Base-by-base conservation (phyloP, 139 green algal species). In the Picochlorum sp. region DNA sequence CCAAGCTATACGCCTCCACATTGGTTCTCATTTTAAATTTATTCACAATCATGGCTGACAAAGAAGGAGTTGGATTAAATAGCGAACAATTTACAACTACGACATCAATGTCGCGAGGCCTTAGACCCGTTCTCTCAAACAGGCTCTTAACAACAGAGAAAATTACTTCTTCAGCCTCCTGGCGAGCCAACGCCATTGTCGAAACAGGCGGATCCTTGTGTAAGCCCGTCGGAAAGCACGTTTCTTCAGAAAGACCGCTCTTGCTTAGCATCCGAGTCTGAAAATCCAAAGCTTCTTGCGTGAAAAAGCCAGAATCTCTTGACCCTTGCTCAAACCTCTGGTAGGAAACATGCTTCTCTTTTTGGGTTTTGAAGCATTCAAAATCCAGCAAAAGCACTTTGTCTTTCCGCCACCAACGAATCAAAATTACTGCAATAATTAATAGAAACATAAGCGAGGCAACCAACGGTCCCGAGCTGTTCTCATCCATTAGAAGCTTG, bases 11-110 rank as follows among this genome's bases (percentile, higher is more conserved):
- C 3, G 73, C 69, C 20, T 82, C 61, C n/a, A 94, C 56, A 65
- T 87, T 73, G 47, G 57, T 67, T 5, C 76, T 55, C 79, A 91
- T 86, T 36, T 85, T 81, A 67, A 90, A 94, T 61, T 90, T 72
- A 72, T 94, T 89, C 36, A 93, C 62, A 12, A 91, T 71, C 83
- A 89, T 89, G 33, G 82, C 80, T 0, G 80, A 77, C 39, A 91
- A 75, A 5, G 74, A 86, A 18, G 84, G 84, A 9, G 84, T 91
- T 37, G 84, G 84, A 62, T 81, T 85, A 63, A 91, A 91, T 39
- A 91, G 73, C 5, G 56, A 77, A 63, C 84, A 91, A 64, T 91
- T 91, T 20, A 89, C 77, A 37, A 91, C 66, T 26, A 91, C 50
- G 24, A 93, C 79, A 57, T 81, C 82, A 24, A 91, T 75, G 55